Base-by-base conservation (phyloP, 1,284 basidiomycete species). In the Tilletia caries region DNA sequence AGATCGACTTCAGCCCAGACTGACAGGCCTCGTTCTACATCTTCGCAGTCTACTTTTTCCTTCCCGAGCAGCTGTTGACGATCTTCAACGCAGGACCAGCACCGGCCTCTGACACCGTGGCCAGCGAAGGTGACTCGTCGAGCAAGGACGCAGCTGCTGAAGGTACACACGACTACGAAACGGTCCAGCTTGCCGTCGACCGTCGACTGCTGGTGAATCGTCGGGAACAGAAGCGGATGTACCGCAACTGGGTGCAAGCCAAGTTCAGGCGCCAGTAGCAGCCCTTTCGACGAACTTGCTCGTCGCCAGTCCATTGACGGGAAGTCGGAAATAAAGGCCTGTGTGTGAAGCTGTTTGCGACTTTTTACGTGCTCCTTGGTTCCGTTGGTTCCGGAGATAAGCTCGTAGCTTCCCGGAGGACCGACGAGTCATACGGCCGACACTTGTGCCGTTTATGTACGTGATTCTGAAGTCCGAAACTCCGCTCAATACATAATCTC, bases 201-300 rank as follows among this genome's bases (percentile, higher is more conserved):
- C 74, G 80, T 18, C 70, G 81, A 13, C 65, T 80, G 50, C 77
- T 82, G 58, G 76, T 82, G 34, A 82, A 82, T 52, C 71, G 81
- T 10, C 82, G 82, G 43, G 80, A 82, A 66, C 64, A 72, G 25
- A 82, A 82, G 66, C 70, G 71, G n/a, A 82, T 82, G 81, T 82
- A 77, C 44, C 71, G 81, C 4, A 72, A 75, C 15, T 82, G 81
- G 81, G 46, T 81, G 34, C 81, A 82, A 70, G 77, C 76, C 32
- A 82, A 82, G 64, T 76, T 82, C 32, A 25, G 20, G 20, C 48
- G 48, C 20, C 48, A 15, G 37, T 41, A n/a, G n/a, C n/a, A n/a
- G n/a, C n/a, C n/a, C n/a, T n/a, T 44, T 44, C 18, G 41, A 44
- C 41, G 41, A 44, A 10, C 41, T 44, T 44, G 41, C 10, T 44